phyloP scores from a whole-genome alignment of 176 grass and related monocot species.

The Phoenix dactylifera region DNA sequence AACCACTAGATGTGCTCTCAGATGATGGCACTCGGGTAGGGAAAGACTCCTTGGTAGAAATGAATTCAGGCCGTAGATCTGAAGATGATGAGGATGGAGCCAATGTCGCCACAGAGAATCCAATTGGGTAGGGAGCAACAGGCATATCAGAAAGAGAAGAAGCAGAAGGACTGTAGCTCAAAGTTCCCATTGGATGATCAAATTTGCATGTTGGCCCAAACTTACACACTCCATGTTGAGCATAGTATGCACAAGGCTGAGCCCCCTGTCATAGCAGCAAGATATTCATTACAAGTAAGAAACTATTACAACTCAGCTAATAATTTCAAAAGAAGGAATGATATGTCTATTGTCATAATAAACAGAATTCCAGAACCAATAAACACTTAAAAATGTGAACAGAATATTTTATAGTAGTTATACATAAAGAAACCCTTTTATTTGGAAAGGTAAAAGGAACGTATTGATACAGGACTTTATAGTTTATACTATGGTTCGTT shows the following conservation, averaged over 20 bases:
- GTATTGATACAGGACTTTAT: no score
- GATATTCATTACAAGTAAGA: no score
- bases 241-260: slow-evolving; percentile 64
- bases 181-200: slow-evolving; percentile 62
- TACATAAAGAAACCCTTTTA: no score
- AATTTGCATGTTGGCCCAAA: slow-evolving; percentile 75
- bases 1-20: slow-evolving; percentile 14
- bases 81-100: slow-evolving; percentile 55
- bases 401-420: no score
- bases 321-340: no score
- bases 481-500: no score
- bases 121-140: slow-evolving; percentile 40
- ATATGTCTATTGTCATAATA: no score
- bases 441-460: no score
- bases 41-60: slow-evolving; percentile 39
- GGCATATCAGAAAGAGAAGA: slow-evolving; percentile 49
- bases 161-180: slow-evolving; percentile 60
- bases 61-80: slow-evolving; percentile 44
- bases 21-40: slow-evolving; percentile 31
- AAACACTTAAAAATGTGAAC: no score
- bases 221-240: slow-evolving; percentile 74
- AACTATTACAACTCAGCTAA: no score
- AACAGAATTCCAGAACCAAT: no score
- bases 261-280: slow-evolving; percentile 27
- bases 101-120: slow-evolving; percentile 47